Evolutionary conservation across 495 filamentous ascomycete species (phyloP).

Genomic region (Tuber aestivum): DNA sequence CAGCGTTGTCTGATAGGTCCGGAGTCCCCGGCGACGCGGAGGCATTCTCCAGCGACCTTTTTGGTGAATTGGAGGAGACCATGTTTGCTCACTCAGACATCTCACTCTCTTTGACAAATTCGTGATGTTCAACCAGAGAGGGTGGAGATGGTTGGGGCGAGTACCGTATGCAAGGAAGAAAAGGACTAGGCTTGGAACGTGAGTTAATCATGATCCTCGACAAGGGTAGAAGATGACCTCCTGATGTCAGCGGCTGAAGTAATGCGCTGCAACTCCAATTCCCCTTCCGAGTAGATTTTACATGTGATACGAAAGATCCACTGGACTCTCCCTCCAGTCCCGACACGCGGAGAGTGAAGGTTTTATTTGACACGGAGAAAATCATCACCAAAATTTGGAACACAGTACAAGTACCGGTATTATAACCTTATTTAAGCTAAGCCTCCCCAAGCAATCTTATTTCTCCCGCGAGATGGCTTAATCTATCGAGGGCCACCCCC

Average conservation of each 20-base stretch:
- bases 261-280: conserved; percentile 15
- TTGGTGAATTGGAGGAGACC: conserved; percentile 11
- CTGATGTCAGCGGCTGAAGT: conserved; percentile 34
- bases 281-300: not conserved
- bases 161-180: too few relatives aligned
- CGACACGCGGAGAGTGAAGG: not conserved
- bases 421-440: not conserved
- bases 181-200: not conserved
- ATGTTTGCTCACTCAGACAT: conserved; percentile 15
- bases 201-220: not conserved
- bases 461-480: not conserved
- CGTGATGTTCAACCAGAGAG: not conserved
- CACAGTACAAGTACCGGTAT: too few relatives aligned
- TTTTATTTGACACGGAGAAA: not conserved
- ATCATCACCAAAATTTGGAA: not conserved
- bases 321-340: not conserved
- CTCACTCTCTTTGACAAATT: not conserved
- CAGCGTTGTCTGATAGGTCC: conserved; percentile 6
- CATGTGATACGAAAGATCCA: not conserved
- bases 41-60: conserved; percentile 6
- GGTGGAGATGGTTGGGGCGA: too few relatives aligned
- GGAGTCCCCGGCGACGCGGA: conserved; percentile 24
- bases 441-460: not conserved
- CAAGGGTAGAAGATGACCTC: conserved; percentile 8
- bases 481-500: not conserved